Evolutionary conservation across 192 early-diverging fungal species (phyloP), one percentile per base, ranked within the genome.

Genomic region (Gigaspora rosea): DNA sequence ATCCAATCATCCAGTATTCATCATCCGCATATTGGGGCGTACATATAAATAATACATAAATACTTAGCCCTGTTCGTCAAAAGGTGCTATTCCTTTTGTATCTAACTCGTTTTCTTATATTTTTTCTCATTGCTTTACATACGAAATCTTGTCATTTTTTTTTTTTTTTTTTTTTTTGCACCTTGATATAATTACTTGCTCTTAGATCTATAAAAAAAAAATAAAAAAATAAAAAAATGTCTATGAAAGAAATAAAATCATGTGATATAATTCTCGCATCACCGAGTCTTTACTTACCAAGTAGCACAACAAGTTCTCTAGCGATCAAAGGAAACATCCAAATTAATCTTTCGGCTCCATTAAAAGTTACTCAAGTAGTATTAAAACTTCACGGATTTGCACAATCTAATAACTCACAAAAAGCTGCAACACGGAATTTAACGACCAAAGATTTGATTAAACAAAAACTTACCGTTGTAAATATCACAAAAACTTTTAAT

Each of bases 361-460:
- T 76, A 51, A 76, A 76, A 56, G 59, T 76, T 41, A 76, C 54
- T 65, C 75, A 76, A 56, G 61, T 66, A 54, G 63, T 76, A 8
- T n/a, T 67, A 56, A 76, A 76, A 13, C 61, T 76, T 46, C 75
- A 76, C 54, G 75, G 75, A 66, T 76, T 46, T 67, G 66, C 75
- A 35, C 75, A 76, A 67, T 67, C 54, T 65, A 46, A 76, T 67
- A 65, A 76, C 36, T 76, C 75, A 20, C 75, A 76, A 67, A 76
- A 76, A 67, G 4, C 64, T 32, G 20, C 63, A 22, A 76, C 65
- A 57, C 47, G 75, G 20, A 76, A 76, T 54, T 27, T 76, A 27
- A 67, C 35, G 0, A 63, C 56, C 2, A 76, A 76, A 76, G 75
- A 76, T 76, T 67, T 76, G 35, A 54, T 67, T 22, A 76, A 76